Evolutionary conservation across 139 green algal genomes (phyloP).

Genomic region (Astrephomene gubernaculifera): DNA sequence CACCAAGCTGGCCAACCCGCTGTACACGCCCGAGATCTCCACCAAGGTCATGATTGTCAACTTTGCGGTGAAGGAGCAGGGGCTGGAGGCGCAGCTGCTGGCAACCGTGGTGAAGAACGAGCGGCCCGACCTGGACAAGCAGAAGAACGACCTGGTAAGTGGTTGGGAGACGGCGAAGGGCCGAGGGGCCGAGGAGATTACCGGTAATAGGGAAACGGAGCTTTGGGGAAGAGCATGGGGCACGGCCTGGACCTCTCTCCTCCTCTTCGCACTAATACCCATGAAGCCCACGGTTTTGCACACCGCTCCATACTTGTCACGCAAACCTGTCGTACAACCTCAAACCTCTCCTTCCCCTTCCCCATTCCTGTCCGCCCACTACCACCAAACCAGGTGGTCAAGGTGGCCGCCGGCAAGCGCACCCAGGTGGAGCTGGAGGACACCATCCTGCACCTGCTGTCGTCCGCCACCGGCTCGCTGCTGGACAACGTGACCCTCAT

Average conservation of each 20-base stretch:
- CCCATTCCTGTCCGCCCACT: neutral
- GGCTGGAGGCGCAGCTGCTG: slow-evolving; percentile 88
- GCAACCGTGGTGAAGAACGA: slow-evolving; percentile 83
- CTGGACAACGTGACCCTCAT: slow-evolving; percentile 90
- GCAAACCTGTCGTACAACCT: too few species aligned
- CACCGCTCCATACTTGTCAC: too few species aligned
- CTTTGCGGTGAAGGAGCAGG: slow-evolving; percentile 86
- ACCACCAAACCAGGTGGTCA: slow-evolving; percentile 63
- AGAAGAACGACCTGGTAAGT: slow-evolving; percentile 88
- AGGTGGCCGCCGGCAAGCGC: slow-evolving; percentile 83
- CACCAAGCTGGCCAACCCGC: slow-evolving; percentile 90
- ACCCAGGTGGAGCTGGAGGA: slow-evolving; percentile 87
- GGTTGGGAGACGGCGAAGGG: neutral
- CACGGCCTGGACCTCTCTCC: too few species aligned
- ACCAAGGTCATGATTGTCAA: slow-evolving; percentile 88
- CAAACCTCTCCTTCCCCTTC: neutral
- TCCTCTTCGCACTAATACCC: too few species aligned
- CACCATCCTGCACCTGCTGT: slow-evolving; percentile 83
- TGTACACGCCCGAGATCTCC: slow-evolving; percentile 89
- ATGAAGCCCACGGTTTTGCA: too few species aligned
- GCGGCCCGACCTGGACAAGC: slow-evolving; percentile 86
- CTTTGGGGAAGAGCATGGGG: too few species aligned
- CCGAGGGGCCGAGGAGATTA: neutral
- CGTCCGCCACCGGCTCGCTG: slow-evolving; percentile 76
- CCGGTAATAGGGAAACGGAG: too few species aligned